Conservation (phyloP, 202 grass and related monocot species). For the Dendrocalamus latiflorus region DNA sequence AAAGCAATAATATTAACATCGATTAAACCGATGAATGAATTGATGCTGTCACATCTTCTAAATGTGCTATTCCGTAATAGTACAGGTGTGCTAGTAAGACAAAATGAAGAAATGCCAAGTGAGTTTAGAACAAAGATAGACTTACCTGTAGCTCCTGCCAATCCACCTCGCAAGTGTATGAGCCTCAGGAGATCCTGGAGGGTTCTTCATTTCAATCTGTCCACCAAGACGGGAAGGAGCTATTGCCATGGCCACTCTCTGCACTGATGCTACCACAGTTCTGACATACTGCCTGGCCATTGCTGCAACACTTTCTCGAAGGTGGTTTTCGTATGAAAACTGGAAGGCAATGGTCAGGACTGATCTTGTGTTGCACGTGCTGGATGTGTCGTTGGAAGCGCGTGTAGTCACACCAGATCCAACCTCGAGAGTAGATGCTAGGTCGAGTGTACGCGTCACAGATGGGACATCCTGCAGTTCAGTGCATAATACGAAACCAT, state of each 20-base stretch:
- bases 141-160: conserved; percentile 78
- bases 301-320: conserved; percentile 64
- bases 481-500: neutral
- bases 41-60: neutral
- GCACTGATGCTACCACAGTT: conserved; percentile 82
- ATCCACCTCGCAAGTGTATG: conserved; percentile 84
- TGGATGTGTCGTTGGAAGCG: conserved; percentile 44
- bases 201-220: conserved; percentile 63
- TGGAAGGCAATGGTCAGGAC: conserved; percentile 96
- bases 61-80: neutral
- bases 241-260: conserved; percentile 91
- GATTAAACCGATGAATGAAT: neutral
- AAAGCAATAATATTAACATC: neutral
- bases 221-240: conserved; percentile 51
- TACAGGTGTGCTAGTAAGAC: neutral
- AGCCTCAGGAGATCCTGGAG: no score
- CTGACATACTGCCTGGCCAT: conserved; percentile 94
- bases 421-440: conserved; percentile 90
- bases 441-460: conserved; percentile 73
- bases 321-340: conserved; percentile 87
- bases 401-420: conserved; percentile 57
- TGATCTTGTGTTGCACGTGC: conserved; percentile 57
- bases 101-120: neutral
- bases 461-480: conserved; percentile 52
- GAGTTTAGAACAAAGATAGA: no score